Percentiles rank a stretch among this genome's conserved stretches.
phyloP scores from a whole-genome alignment of 163 green algal species.

The Scenedesmus sp. region DNA sequence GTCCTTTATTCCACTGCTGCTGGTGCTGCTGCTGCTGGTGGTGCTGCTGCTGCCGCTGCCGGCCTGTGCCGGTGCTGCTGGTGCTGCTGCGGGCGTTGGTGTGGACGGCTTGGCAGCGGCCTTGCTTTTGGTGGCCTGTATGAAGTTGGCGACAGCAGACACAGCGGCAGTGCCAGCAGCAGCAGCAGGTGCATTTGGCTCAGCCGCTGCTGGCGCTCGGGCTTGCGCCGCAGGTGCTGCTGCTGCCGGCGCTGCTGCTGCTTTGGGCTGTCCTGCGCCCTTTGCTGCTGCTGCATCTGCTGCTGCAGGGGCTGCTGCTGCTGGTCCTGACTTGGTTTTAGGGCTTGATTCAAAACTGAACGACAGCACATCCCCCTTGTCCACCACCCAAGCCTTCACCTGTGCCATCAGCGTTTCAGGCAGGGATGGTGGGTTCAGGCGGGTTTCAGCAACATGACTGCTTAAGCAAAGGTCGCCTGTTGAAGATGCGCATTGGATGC shows the following conservation, averaged over 20 bases:
- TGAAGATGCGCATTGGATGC: too few relatives aligned
- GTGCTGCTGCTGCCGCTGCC: conserved; percentile 16
- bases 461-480: too few relatives aligned
- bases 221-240: neutral
- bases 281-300: neutral
- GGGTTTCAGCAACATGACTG: neutral
- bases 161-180: neutral
- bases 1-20: conserved; percentile 10
- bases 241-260: conserved; percentile 35
- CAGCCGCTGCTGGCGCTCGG: neutral
- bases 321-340: neutral
- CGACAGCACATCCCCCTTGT: conserved; percentile 24
- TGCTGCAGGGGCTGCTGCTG: conserved; percentile 35
- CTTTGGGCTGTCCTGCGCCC: neutral
- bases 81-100: neutral
- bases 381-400: conserved; percentile 41
- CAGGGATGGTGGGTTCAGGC: neutral
- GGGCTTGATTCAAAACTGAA: conserved; percentile 48
- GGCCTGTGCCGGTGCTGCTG: conserved; percentile 1
- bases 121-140: conserved; percentile 49
- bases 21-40: conserved; percentile 28
- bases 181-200: conserved; percentile 12
- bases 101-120: conserved; percentile 29
- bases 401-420: conserved; percentile 15
- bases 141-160: conserved; percentile 43